These are phyloP conservation scores for Carallia brachiata DNA, from an alignment of 345 rosid species.

Conservation along the genomic window DNA sequence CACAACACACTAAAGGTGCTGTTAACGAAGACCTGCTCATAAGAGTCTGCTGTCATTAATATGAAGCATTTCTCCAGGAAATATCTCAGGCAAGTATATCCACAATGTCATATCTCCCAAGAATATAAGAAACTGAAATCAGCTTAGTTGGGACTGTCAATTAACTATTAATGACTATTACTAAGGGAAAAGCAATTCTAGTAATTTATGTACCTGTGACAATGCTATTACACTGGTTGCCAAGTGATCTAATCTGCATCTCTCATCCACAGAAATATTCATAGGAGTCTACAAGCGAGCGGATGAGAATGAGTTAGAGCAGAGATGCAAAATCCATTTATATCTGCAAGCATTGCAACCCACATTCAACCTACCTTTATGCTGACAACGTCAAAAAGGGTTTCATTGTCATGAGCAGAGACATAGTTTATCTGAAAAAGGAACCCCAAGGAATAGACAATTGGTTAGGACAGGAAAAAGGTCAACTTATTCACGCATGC, in stretches of 20 bases:
- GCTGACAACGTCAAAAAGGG: conserved; percentile 78
- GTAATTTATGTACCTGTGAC: conserved; percentile 54
- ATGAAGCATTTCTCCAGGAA: background rate
- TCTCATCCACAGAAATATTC: conserved; percentile 68
- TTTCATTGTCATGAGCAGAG: conserved; percentile 99
- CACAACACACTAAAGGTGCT: background rate
- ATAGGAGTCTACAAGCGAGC: conserved; percentile 62
- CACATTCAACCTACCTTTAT: no score
- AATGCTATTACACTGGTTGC: conserved; percentile 77
- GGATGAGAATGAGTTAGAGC: conserved; percentile 20
- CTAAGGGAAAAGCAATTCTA: background rate
- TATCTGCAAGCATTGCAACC: background rate
- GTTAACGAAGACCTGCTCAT: background rate
- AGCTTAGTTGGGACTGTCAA: background rate
- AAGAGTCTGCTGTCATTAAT: background rate
- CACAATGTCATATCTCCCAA: background rate
- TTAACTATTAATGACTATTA: background rate
- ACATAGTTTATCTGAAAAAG: conserved; percentile 72
- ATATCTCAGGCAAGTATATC: background rate
- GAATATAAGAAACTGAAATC: background rate
- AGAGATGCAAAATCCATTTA: conserved; percentile 6
- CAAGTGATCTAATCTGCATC: conserved; percentile 88
- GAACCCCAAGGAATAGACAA: conserved; percentile 15
- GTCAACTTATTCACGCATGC: background rate
- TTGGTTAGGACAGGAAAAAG: conserved; percentile 6